These are phyloP conservation scores for Skeletonema grethae DNA, from an alignment of 108 stramenopile genomes.

Conservation along the genomic window DNA sequence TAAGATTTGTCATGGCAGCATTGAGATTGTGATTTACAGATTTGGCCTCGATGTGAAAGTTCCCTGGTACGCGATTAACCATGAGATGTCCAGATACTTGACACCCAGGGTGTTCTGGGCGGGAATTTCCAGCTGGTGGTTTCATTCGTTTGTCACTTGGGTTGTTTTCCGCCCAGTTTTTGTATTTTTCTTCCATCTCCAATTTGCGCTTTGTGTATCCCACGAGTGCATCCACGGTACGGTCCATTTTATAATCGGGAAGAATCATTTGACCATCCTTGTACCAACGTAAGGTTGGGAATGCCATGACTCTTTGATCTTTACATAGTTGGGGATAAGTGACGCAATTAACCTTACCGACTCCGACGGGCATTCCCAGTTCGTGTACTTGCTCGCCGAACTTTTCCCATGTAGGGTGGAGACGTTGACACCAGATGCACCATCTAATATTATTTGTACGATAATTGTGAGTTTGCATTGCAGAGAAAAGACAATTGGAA, in stretches of 20 bases:
- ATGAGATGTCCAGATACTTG: conserved; percentile 80
- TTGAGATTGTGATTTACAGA: conserved; percentile 92
- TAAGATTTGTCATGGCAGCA: conserved; percentile 92
- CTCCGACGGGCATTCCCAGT: conserved; percentile 70
- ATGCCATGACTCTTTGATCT: conserved; percentile 70
- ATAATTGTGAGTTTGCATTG: neutral
- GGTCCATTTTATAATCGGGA: conserved; percentile 87
- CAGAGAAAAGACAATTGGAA: neutral
- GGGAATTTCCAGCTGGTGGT: conserved; percentile 3
- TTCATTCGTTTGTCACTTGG: neutral
- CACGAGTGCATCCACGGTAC: conserved; percentile 81
- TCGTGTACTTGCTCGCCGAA: conserved; percentile 69
- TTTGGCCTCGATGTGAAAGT: conserved; percentile 96
- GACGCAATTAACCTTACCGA: conserved; percentile 95
- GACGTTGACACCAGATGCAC: conserved; percentile 94
- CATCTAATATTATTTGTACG: conserved; percentile 29
- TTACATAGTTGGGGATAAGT: conserved; percentile 57
- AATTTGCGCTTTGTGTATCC: conserved; percentile 62
- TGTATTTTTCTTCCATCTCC: conserved; percentile 13
- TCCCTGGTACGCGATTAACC: conserved; percentile 97
- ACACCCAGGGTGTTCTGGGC: conserved; percentile 87
- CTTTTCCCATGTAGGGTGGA: conserved; percentile 95
- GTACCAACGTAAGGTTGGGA: conserved; percentile 79
- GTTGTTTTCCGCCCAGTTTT: neutral
- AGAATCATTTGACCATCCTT: conserved; percentile 23